These are phyloP conservation scores for Podila verticillata DNA, from an alignment of 192 early-diverging fungal genomes.

Conservation along the genomic window DNA sequence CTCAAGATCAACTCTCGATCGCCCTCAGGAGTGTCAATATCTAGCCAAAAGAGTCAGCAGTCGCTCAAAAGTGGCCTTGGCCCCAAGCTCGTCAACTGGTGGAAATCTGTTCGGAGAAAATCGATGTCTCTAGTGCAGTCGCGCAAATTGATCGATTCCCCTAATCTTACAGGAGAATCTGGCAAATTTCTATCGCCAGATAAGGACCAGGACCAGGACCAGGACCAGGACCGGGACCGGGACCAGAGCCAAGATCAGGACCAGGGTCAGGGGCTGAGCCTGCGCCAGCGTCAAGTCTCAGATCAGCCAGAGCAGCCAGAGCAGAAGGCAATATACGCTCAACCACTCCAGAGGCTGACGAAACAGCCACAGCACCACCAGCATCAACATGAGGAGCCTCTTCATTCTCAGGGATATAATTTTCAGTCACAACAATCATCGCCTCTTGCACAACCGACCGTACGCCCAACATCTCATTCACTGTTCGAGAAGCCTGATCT, in stretches of 20 bases:
- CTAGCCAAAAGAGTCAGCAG: constrained; percentile 50
- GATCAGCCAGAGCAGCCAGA: neutral
- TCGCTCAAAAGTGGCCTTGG: constrained; percentile 44
- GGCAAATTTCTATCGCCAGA: neutral
- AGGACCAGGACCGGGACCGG: neutral
- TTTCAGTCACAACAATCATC: neutral
- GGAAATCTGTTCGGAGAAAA: constrained; percentile 49
- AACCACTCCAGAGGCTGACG: too few relatives aligned
- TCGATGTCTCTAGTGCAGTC: constrained; percentile 45
- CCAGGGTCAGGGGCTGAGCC: too few relatives aligned
- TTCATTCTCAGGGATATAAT: neutral
- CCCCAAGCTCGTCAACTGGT: constrained; percentile 49
- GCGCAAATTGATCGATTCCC: constrained; percentile 14
- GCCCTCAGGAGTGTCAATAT: constrained; percentile 34
- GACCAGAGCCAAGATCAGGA: too few relatives aligned
- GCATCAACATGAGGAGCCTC: neutral
- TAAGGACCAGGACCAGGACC: neutral
- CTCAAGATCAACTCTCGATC: constrained; percentile 33
- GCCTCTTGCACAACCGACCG: neutral
- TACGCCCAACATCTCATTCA: constrained; percentile 22
- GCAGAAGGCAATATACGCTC: too few relatives aligned
- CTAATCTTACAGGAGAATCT: neutral
- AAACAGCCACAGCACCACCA: neutral
- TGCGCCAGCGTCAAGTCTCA: neutral
- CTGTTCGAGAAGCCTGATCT: constrained; percentile 37